Conservation (phyloP, 1,139 yeast species). For the Scheffersomyces segobiensis region DNA sequence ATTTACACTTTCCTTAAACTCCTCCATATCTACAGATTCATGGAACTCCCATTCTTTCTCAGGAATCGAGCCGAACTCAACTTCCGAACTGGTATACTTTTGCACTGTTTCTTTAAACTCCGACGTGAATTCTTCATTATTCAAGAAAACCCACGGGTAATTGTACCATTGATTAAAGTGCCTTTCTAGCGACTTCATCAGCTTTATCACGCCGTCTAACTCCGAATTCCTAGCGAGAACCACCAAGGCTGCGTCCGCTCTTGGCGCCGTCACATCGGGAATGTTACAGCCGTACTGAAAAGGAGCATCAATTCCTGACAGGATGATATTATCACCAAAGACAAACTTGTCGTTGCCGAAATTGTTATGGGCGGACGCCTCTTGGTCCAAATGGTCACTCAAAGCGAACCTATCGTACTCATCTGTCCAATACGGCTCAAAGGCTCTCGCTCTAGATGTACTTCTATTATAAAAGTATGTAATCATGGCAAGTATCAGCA, state of each 20-base stretch:
- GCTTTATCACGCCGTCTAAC: slow-evolving; percentile 62
- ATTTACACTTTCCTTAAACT: slow-evolving; percentile 53
- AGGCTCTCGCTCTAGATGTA: no score
- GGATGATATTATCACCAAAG: slow-evolving; percentile 27
- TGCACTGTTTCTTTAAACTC: slow-evolving; percentile 56
- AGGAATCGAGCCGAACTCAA: slow-evolving; percentile 70
- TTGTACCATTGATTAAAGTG: slow-evolving; percentile 89
- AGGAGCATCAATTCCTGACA: slow-evolving; percentile 37
- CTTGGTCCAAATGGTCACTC: neutral
- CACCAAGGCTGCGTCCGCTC: slow-evolving; percentile 81
- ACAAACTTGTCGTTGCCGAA: slow-evolving; percentile 13
- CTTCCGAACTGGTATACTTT: slow-evolving; percentile 54
- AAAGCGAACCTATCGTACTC: neutral
- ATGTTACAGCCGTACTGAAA: slow-evolving; percentile 57
- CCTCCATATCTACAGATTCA: slow-evolving; percentile 24
- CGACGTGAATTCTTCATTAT: slow-evolving; percentile 70
- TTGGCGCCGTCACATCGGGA: slow-evolving; percentile 25
- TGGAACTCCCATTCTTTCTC: slow-evolving; percentile 64
- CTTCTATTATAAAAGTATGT: no score
- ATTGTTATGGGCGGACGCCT: neutral
- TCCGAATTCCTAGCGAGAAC: slow-evolving; percentile 79
- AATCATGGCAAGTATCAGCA: no score
- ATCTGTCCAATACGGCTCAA: neutral
- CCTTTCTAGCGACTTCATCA: slow-evolving; percentile 73
- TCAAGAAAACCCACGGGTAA: slow-evolving; percentile 87